Percentiles rank a stretch among this genome's conserved stretches.
phyloP scores from a whole-genome alignment of 1,139 yeast species.

The Debaryomycetaceae sp. region DNA sequence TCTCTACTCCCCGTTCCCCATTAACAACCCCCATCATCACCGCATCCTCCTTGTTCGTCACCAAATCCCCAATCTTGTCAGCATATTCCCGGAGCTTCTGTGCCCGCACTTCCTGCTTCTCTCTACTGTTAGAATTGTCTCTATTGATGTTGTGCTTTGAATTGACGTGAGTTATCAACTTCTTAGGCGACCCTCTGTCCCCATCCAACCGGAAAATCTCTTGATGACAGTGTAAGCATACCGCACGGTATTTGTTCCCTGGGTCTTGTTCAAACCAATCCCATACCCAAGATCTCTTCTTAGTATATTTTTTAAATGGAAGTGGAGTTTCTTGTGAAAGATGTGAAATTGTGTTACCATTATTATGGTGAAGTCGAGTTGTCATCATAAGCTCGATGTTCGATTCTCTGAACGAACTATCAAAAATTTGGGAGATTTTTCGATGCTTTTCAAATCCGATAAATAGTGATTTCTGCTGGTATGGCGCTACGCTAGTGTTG shows the following conservation, averaged over 20 bases:
- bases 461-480: not conserved
- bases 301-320: slow-evolving; percentile 14
- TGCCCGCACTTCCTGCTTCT: slow-evolving; percentile 4
- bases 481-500: too few species aligned
- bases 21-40: slow-evolving; percentile 7
- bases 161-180: slow-evolving; percentile 13
- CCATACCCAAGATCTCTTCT: slow-evolving; percentile 16
- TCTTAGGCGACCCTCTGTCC: slow-evolving; percentile 16
- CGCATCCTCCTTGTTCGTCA: slow-evolving; percentile 13
- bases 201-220: slow-evolving; percentile 14
- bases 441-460: not conserved
- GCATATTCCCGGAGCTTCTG: slow-evolving; percentile 9
- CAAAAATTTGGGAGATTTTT: too few species aligned
- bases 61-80: slow-evolving; percentile 9
- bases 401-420: slow-evolving; percentile 1
- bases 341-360: slow-evolving; percentile 10
- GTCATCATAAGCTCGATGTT: slow-evolving; percentile 8
- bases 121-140: slow-evolving; percentile 8
- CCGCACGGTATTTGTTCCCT: slow-evolving; percentile 13
- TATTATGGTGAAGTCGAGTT: slow-evolving; percentile 10
- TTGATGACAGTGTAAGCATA: slow-evolving; percentile 13
- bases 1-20: slow-evolving; percentile 1
- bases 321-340: slow-evolving; percentile 12
- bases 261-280: slow-evolving; percentile 17
- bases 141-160: slow-evolving; percentile 13